Evolutionary conservation across 371 early-diverging fungal species (phyloP), one percentile per base, ranked within the genome.

Genomic region (Thermomucor indicae-seudaticae): DNA sequence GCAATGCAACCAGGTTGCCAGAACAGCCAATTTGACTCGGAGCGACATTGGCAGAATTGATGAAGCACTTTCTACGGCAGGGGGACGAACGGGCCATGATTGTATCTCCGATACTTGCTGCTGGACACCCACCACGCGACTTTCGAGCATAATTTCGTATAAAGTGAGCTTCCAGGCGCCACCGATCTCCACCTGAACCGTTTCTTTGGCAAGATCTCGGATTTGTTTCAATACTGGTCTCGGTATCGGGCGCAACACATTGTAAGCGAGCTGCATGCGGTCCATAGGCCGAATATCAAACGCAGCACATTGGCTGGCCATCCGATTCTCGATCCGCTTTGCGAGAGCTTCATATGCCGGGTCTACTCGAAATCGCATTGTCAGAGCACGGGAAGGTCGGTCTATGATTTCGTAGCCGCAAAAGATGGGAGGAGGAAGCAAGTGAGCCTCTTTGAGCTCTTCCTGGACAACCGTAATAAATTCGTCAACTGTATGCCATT

Each of bases 121-220:
- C 17, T 48, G 43, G 7, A 49, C 56, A 19, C 61, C 61, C 2
- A 61, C 52, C 1, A 51, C 44, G 6, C 47, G 56, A 30, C 61
- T 61, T 40, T 61, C 56, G 8, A 61, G 46, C 51, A 61, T 55
- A 23, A 61, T 24, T 40, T 61, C 61, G 19, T 61, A 52, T 19
- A 61, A 22, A 10, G 56, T 40, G 8, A 61, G 46, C 20, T 52
- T 43, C 61, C 61, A 61, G 8, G 49, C 27, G 1, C 46, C 43
- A 6, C 45, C 56, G 25, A 31, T 40, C 12, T 53, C 46, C 12
- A 61, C 37, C 3, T 52, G 31, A 28, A 57, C 47, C 7, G 47
- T 47, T 8, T 50, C 42, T 28, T 48, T 47, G 3, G 61, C 61
- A 14, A 49, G 23, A 19, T 51, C 56, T 16, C 49, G 51, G 16